Evolutionary conservation across 768 basidiomycete species (phyloP).

Genomic region (Paxillus rubicundulus): DNA sequence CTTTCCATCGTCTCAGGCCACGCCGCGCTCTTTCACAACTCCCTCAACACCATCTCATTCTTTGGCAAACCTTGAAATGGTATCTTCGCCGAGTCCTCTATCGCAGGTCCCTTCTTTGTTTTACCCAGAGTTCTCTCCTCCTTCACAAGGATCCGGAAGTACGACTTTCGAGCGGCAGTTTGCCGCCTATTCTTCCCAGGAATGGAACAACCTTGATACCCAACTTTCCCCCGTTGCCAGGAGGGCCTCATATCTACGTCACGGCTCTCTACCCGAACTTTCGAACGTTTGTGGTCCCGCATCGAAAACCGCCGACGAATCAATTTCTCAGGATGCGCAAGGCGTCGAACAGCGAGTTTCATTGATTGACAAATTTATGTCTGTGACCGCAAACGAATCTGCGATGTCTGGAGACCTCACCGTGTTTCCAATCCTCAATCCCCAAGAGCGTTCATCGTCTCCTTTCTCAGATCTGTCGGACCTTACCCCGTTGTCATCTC

Average conservation of each 20-base stretch:
- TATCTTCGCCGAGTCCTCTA: conserved; percentile 31
- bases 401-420: background rate
- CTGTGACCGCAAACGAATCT: conserved; percentile 19
- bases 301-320: background rate
- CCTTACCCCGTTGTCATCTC: conserved; percentile 31
- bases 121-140: conserved; percentile 28
- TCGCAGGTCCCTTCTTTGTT: conserved; percentile 17
- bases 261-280: conserved; percentile 6
- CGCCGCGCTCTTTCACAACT: conserved; percentile 8
- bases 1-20: background rate
- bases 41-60: conserved; percentile 14
- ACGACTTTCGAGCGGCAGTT: conserved; percentile 33
- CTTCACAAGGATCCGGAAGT: conserved; percentile 21
- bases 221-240: conserved; percentile 26
- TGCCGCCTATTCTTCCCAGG: conserved; percentile 13
- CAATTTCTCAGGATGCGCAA: conserved; percentile 7
- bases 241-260: background rate
- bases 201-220: conserved; percentile 14
- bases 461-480: conserved; percentile 28
- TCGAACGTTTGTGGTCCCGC: background rate
- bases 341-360: conserved; percentile 17
- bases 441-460: conserved; percentile 16
- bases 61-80: conserved; percentile 6
- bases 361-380: conserved; percentile 28
- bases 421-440: background rate